Base-by-base conservation (phyloP, 2,329 filamentous ascomycete species). In the Penicillium vulpinum region DNA sequence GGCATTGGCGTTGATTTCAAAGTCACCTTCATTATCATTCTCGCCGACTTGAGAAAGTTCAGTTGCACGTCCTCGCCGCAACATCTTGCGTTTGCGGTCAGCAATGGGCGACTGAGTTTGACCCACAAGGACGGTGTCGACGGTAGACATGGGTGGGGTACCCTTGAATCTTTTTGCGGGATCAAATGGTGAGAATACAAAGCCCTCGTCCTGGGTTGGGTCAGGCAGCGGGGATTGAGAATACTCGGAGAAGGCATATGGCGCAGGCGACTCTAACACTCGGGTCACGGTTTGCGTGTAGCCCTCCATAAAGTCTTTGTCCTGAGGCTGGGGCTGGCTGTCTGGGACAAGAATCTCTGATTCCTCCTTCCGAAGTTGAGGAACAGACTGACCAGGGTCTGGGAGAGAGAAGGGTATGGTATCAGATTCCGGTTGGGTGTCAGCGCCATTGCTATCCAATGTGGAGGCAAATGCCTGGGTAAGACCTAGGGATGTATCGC, bases 391-490 rank as follows among this genome's bases (percentile, higher is more conserved):
- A 10, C 73, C 73, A 24, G 82, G 83, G 15, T 81, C 79, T n/a
- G 83, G 81, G 21, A 84, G 69, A 4, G 70, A 67, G 38, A 66
- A 64, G 1, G 63, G 72, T 41, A 84, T 80, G 21, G 77, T 76
- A 10, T 83, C 63, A 10, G 82, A 83, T 59, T 83, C 80, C 60
- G 79, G 73, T 57, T 81, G 69, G 16, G 64, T 70, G 16, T 74
- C 73, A 3, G 72, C 70, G 47, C 81, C 75, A 57, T 80, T 78
- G 36, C 84, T 86, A 46, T 90, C 91, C 85, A 97, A 89, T 1
- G 92, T 96, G 13, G 91, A 91, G 5, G 89, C 90, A 70, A 96
- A 97, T 60, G 94, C 93, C 67, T 96, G 92, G 0, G 91, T 95
- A 43, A 96, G 81, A 10, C 91, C 89, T 40, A 96, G 72, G 6